Conservation (phyloP, 768 basidiomycete genomes). For the Rhodotorula graminis region DNA sequence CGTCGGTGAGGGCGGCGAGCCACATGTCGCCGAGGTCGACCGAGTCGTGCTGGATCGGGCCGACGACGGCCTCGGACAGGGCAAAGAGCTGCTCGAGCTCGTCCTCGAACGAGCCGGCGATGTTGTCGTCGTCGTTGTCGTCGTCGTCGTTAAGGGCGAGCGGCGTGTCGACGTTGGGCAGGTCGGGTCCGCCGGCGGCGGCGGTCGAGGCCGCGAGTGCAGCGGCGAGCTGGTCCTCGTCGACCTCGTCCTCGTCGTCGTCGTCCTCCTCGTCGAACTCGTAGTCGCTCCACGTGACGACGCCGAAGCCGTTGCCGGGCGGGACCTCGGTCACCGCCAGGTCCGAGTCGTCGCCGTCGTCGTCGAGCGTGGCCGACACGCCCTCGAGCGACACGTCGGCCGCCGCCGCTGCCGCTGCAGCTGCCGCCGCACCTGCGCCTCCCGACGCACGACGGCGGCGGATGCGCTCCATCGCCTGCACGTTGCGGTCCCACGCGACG, state of each 20-base stretch:
- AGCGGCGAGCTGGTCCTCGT: neutral
- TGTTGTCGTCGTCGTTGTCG: neutral
- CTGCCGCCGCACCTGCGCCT: too few relatives aligned
- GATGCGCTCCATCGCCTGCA: constrained; percentile 19
- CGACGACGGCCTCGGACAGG: constrained; percentile 32
- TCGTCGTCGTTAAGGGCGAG: neutral
- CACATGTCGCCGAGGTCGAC: constrained; percentile 30
- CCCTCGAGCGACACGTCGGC: constrained; percentile 6
- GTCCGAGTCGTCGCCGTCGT: constrained; percentile 22
- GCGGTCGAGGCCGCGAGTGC: neutral
- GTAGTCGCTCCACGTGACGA: constrained; percentile 38
- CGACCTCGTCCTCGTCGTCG: constrained; percentile 13
- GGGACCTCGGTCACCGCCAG: constrained; percentile 30
- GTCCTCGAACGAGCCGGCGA: constrained; percentile 30
- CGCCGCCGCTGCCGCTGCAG: neutral
- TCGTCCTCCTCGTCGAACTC: constrained; percentile 28
- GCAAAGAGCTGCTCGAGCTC: constrained; percentile 37
- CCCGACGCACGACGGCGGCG: neutral
- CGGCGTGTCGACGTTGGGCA: neutral
- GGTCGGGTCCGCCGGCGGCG: neutral
- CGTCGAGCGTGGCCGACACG: neutral
- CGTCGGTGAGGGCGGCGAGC: constrained; percentile 29
- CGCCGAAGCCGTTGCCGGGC: constrained; percentile 31
- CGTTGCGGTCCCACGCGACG: constrained; percentile 25
- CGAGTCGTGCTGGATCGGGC: constrained; percentile 28